phyloP scores from a whole-genome alignment of 2,329 filamentous ascomycete species.

The Colletotrichum lentis region DNA sequence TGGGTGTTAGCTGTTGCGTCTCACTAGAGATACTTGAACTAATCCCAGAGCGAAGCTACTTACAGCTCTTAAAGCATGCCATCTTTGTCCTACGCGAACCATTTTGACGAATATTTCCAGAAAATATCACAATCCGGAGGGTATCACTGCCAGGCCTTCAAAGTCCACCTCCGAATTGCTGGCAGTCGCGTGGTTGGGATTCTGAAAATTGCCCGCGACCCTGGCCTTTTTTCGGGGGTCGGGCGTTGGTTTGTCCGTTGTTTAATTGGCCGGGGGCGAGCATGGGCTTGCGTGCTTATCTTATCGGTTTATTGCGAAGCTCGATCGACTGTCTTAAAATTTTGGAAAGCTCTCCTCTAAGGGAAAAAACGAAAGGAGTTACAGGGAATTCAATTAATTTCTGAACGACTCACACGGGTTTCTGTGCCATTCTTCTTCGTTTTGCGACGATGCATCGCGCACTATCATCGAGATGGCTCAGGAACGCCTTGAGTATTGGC shows the following conservation, averaged over 20 bases:
- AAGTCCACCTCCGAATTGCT: neutral
- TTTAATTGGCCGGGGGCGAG: slow-evolving; percentile 21
- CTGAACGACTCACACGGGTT: neutral
- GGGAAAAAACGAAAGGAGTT: neutral
- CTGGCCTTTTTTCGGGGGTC: slow-evolving; percentile 29
- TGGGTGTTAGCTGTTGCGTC: slow-evolving; percentile 26
- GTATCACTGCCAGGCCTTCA: slow-evolving; percentile 8
- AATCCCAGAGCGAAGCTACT: slow-evolving; percentile 45
- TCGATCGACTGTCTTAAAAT: slow-evolving; percentile 19
- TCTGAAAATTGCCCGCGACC: slow-evolving; percentile 38
- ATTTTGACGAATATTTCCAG: slow-evolving; percentile 48
- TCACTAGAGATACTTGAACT: neutral
- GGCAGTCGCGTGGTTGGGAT: slow-evolving; percentile 30
- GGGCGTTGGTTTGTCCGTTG: slow-evolving; percentile 28
- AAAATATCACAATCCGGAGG: slow-evolving; percentile 17
- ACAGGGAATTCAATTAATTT: neutral
- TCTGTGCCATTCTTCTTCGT: neutral
- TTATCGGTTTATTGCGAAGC: slow-evolving; percentile 2
- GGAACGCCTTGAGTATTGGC: slow-evolving; percentile 52
- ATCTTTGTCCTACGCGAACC: slow-evolving; percentile 60
- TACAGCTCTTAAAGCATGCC: slow-evolving; percentile 78
- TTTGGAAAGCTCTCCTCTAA: slow-evolving; percentile 9
- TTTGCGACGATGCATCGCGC: slow-evolving; percentile 54
- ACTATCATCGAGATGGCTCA: slow-evolving; percentile 54
- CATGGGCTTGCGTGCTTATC: slow-evolving; percentile 13